Conservation (phyloP, 805 yeast species). For the Myxozyma melibiosi region DNA sequence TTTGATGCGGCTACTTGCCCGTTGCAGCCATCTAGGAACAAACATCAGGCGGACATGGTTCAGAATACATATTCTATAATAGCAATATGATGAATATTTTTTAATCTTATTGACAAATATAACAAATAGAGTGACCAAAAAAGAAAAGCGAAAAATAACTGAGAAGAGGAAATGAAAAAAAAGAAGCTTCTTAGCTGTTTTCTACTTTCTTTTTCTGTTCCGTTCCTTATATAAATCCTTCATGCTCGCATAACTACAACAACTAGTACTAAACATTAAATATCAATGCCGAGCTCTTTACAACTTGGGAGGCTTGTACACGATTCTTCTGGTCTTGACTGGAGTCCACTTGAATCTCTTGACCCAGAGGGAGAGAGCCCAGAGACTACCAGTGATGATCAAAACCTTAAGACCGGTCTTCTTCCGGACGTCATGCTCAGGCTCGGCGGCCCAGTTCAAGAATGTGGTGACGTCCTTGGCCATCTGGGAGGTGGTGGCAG, state of each 20-base stretch:
- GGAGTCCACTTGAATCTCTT: conserved; percentile 99
- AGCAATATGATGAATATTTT: too few relatives aligned
- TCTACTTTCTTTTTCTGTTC: background rate
- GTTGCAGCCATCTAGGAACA: too few relatives aligned
- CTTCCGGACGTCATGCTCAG: conserved; percentile 98
- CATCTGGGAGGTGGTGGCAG: conserved; percentile 98
- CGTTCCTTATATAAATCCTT: background rate
- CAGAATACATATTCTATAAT: too few relatives aligned
- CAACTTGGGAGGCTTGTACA: conserved; percentile 83
- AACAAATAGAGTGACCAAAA: too few relatives aligned
- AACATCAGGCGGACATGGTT: too few relatives aligned
- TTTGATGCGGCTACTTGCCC: too few relatives aligned
- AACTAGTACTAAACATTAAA: background rate
- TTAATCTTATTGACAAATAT: too few relatives aligned
- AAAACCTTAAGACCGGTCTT: conserved; percentile 93
- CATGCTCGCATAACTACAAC: background rate
- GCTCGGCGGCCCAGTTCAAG: conserved; percentile 98
- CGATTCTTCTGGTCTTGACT: conserved; percentile 90
- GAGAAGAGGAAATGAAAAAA: background rate
- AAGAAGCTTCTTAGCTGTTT: background rate
- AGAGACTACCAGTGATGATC: conserved; percentile 73
- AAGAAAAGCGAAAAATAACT: too few relatives aligned
- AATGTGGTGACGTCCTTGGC: conserved; percentile 96
- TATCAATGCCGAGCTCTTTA: background rate
- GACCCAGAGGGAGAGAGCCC: conserved; percentile 82